A percentile compares a stretch with the other conserved stretches of the same genome.
phyloP scores from a whole-genome alignment of 2,329 filamentous ascomycete genomes.

The Fusarium poae region DNA sequence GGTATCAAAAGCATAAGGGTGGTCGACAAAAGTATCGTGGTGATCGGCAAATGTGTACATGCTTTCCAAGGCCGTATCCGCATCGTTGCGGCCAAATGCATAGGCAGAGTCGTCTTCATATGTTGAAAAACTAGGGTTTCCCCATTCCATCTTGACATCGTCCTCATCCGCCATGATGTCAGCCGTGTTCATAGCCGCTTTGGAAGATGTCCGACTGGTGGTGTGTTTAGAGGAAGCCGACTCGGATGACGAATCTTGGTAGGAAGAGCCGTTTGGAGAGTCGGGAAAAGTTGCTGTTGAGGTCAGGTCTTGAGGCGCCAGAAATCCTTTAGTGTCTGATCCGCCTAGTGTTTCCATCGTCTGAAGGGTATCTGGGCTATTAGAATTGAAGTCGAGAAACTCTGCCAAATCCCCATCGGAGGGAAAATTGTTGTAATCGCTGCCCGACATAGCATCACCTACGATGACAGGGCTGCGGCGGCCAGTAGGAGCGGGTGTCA shows the following conservation, averaged over 20 bases:
- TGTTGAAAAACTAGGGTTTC: slow-evolving; percentile 49
- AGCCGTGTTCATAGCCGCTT: slow-evolving; percentile 56
- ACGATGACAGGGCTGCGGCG: slow-evolving; percentile 57
- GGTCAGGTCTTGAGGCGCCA: slow-evolving; percentile 54
- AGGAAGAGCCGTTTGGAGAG: slow-evolving; percentile 59
- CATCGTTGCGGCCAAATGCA: slow-evolving; percentile 50
- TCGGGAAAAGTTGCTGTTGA: slow-evolving; percentile 57
- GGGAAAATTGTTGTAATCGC: slow-evolving; percentile 55
- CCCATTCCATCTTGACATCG: slow-evolving; percentile 60
- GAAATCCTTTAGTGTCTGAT: slow-evolving; percentile 51
- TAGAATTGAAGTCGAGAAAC: slow-evolving; percentile 53
- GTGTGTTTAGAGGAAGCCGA: slow-evolving; percentile 64
- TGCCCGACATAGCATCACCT: slow-evolving; percentile 54
- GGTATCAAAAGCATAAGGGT: slow-evolving; percentile 70
- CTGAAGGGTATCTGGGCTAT: slow-evolving; percentile 56
- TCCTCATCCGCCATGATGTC: slow-evolving; percentile 61
- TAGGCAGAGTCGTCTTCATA: slow-evolving; percentile 58
- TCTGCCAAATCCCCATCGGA: slow-evolving; percentile 55
- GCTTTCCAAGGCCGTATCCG: slow-evolving; percentile 46
- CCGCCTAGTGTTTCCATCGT: slow-evolving; percentile 51
- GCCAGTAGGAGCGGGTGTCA: slow-evolving; percentile 53
- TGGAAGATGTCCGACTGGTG: slow-evolving; percentile 61
- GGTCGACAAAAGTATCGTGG: slow-evolving; percentile 61
- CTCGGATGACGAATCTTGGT: slow-evolving; percentile 65
- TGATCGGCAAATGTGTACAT: slow-evolving; percentile 52